Base-by-base conservation (phyloP, 2,329 filamentous ascomycete species). In the Berkeleyomyces rouxiae region DNA sequence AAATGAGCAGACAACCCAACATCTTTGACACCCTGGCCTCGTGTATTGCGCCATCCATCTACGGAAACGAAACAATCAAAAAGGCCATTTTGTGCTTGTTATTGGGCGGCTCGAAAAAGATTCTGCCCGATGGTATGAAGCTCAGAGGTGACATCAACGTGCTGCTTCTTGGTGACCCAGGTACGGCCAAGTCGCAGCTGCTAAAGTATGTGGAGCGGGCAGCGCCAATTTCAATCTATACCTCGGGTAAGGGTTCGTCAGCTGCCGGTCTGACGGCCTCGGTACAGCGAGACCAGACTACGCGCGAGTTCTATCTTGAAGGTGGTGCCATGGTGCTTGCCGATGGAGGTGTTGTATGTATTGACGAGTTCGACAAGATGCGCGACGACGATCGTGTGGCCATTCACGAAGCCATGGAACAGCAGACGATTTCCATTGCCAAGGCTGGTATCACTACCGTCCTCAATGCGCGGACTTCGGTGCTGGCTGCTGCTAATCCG, bases 341-440 rank as follows among this genome's bases (percentile, higher is more conserved):
- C 3, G 93, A 99, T 68, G 91, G 91, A 2, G 93, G 93, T 69
- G 92, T 97, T 0, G 93, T 97, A 7, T 97, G 93, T 74, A 99
- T 99, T 68, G 93, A 99, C 71, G 93, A 99, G 75, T 99, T 99
- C 71, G 93, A 99, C 77, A 99, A 99, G 79, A 99, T 99, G 93
- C 82, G 93, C 66, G 93, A 99, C 71, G 93, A 99, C 73, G 93
- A 99, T 69, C 83, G 93, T 68, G 93, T 97, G 5, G 93, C 93
- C 1, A 99, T 99, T 67, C 93, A 99, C 79, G 93, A 99, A 81
- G 93, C 93, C 64, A 99, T 99, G 93, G 93, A 99, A 72, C 93
- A 99, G 76, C 93, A 99, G 74, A 99, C 93, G 0, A 99, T 99
- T 65, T 97, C 93, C 9, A 97, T 99, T 69, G 93, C 93, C 67